Percentiles rank a stretch among this genome's conserved stretches.
Conservation (phyloP, 2,329 filamentous ascomycete genomes). For the Claviceps pazoutovae region DNA sequence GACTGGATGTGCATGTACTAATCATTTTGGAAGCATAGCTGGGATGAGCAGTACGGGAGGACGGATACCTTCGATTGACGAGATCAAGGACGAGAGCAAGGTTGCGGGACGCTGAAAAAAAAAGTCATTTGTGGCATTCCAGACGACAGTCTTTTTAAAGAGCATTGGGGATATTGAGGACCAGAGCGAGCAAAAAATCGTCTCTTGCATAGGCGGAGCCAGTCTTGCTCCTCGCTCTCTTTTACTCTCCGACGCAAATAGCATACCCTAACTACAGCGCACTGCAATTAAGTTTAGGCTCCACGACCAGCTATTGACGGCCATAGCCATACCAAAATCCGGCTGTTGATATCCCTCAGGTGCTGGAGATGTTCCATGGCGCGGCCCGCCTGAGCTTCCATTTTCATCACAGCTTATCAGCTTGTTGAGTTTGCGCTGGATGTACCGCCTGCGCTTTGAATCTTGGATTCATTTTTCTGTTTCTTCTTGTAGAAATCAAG, state of each 20-base stretch:
- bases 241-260: background rate
- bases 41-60: background rate
- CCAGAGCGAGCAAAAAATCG: background rate
- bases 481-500: constrained; percentile 36
- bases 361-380: constrained; percentile 40
- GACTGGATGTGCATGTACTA: background rate
- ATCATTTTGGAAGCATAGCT: background rate
- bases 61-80: background rate
- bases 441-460: constrained; percentile 27
- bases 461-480: constrained; percentile 32
- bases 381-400: constrained; percentile 36
- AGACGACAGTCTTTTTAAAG: too few species aligned
- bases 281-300: background rate
- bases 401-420: constrained; percentile 36
- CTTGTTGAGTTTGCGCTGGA: constrained; percentile 25
- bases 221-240: background rate
- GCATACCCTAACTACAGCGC: background rate
- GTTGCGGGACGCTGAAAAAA: background rate
- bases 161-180: too few species aligned
- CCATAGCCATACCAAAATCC: constrained; percentile 27
- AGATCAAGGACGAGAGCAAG: background rate
- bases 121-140: background rate
- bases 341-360: constrained; percentile 33
- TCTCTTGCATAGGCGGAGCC: background rate
- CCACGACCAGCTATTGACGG: too few species aligned